These are phyloP conservation scores for Solidago caesia DNA, from an alignment of 129 eudicot genomes.

Conservation along the genomic window DNA sequence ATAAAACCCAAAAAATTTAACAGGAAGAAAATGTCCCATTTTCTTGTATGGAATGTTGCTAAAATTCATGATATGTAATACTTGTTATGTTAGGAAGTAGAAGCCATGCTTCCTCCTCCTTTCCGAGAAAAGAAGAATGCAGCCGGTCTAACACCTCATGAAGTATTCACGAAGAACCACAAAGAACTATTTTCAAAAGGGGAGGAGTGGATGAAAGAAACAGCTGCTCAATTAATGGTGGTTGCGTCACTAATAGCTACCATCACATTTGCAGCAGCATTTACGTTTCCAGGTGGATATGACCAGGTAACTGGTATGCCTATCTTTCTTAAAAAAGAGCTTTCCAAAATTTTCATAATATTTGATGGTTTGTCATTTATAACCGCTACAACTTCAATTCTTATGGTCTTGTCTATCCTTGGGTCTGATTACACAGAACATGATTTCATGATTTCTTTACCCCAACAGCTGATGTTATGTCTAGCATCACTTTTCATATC, in stretches of 20 bases:
- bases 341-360: neutral
- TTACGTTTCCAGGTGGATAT: neutral
- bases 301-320: neutral
- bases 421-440: neutral
- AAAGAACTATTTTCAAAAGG: constrained; percentile 4
- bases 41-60: neutral
- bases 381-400: neutral
- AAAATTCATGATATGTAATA: neutral
- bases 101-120: neutral
- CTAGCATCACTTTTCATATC: neutral
- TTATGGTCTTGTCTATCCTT: constrained; percentile 3
- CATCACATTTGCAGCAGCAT: neutral
- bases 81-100: neutral
- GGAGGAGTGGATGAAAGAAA: constrained; percentile 9
- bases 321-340: neutral
- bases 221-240: constrained; percentile 3
- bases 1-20: neutral
- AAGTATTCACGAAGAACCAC: constrained; percentile 4
- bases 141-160: neutral
- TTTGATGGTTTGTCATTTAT: constrained; percentile 3
- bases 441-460: neutral
- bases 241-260: constrained; percentile 1
- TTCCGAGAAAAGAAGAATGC: constrained; percentile 3
- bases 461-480: neutral
- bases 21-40: neutral